phyloP scores from a whole-genome alignment of 306 rosid genomes.

The Trifolium fragiferum region DNA sequence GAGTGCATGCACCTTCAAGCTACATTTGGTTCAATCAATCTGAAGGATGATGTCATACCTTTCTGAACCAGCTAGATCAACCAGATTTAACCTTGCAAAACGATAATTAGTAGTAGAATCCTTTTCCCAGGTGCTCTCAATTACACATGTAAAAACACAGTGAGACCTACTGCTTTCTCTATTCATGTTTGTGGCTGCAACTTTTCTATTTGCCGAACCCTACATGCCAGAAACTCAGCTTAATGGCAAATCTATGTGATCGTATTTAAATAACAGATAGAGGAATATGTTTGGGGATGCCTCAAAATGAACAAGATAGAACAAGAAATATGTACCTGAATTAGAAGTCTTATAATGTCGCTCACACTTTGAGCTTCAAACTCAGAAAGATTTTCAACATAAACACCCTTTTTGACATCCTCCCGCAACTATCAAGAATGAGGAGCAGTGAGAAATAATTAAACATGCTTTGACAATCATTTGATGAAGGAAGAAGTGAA shows the following conservation, averaged over 20 bases:
- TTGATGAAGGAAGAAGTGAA: slow-evolving; percentile 37
- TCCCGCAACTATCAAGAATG: slow-evolving; percentile 74
- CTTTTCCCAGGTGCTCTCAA: slow-evolving; percentile 97
- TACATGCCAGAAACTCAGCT: slow-evolving; percentile 49
- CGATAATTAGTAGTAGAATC: slow-evolving; percentile 88
- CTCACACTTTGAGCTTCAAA: slow-evolving; percentile 80
- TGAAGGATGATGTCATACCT: slow-evolving; percentile 56
- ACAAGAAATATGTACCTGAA: slow-evolving; percentile 59
- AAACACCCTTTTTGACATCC: slow-evolving; percentile 90
- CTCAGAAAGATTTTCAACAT: slow-evolving; percentile 95
- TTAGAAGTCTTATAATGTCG: slow-evolving; percentile 81
- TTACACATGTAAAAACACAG: slow-evolving; percentile 94
- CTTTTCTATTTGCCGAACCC: slow-evolving; percentile 98
- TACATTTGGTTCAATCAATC: slow-evolving; percentile 31
- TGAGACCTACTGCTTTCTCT: slow-evolving; percentile 99
- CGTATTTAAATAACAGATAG: slow-evolving; percentile 27
- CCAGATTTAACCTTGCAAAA: slow-evolving; percentile 90
- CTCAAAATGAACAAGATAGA: slow-evolving; percentile 37
- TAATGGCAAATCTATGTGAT: slow-evolving; percentile 34
- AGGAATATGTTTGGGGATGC: slow-evolving; percentile 20
- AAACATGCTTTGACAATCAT: slow-evolving; percentile 18
- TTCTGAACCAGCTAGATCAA: slow-evolving; percentile 98
- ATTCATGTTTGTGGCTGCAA: slow-evolving; percentile 97
- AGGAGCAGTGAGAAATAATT: slow-evolving; percentile 24
- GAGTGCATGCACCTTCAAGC: slow-evolving; percentile 24